These are phyloP conservation scores for Rhamnella rubrinervis DNA, from an alignment of 331 rosid genomes.

Conservation along the genomic window DNA sequence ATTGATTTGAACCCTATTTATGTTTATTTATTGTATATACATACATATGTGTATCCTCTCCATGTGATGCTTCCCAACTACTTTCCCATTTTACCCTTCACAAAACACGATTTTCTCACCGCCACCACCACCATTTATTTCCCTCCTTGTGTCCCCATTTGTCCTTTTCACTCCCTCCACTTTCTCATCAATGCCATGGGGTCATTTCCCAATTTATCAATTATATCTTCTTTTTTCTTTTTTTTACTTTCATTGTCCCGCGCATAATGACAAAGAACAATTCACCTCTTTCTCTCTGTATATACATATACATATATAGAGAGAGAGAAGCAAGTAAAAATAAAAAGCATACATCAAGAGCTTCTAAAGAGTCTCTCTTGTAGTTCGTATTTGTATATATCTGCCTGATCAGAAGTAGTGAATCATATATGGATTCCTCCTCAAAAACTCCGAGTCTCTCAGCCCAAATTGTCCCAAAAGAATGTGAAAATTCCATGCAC, in stretches of 20 bases:
- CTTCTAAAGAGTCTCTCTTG: no score
- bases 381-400: neutral
- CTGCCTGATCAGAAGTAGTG: neutral
- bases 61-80: neutral
- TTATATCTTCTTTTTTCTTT: neutral
- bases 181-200: constrained; percentile 1
- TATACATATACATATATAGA: neutral
- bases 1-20: neutral
- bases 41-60: neutral
- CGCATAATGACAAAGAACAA: neutral
- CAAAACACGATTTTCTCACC: neutral
- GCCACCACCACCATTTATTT: neutral
- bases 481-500: constrained; percentile 24
- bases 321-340: neutral
- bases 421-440: constrained; percentile 42
- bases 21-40: neutral
- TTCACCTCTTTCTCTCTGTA: neutral
- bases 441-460: constrained; percentile 20
- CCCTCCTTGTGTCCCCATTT: neutral
- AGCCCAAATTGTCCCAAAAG: constrained; percentile 28
- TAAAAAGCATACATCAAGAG: neutral
- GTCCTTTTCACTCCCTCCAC: neutral
- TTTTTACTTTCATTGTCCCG: neutral
- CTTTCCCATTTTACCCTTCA: neutral
- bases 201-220: neutral